These are phyloP conservation scores for Tolypocladium tundrense DNA, from an alignment of 2,329 filamentous ascomycete species.

Conservation along the genomic window DNA sequence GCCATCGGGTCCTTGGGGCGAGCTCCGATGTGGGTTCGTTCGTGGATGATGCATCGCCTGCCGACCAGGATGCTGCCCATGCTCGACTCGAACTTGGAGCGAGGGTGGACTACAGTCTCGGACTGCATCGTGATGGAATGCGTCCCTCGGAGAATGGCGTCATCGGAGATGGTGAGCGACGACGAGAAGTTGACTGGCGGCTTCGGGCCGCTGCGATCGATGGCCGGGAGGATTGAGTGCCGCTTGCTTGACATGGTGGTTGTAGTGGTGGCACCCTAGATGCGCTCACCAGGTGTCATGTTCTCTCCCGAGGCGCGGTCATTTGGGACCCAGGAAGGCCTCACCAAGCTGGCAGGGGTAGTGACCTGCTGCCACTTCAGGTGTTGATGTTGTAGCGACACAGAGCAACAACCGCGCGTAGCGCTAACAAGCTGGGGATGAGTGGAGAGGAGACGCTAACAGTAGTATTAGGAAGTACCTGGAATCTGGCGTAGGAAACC, in stretches of 20 bases:
- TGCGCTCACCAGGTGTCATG: background rate
- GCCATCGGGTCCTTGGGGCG: slow-evolving; percentile 14
- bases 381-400: too few species aligned
- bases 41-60: slow-evolving; percentile 71
- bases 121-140: slow-evolving; percentile 70
- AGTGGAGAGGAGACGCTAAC: background rate
- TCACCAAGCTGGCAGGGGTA: background rate
- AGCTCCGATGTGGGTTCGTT: slow-evolving; percentile 50
- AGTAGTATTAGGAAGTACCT: background rate
- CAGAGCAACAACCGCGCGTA: background rate
- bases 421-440: background rate
- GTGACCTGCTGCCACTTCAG: background rate
- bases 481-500: too few species aligned
- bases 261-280: background rate
- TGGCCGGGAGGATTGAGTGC: slow-evolving; percentile 44
- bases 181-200: slow-evolving; percentile 53
- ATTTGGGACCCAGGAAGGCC: background rate
- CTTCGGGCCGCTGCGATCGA: slow-evolving; percentile 43
- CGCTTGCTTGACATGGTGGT: slow-evolving; percentile 35
- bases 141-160: slow-evolving; percentile 55
- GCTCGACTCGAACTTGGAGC: slow-evolving; percentile 66
- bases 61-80: slow-evolving; percentile 73
- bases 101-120: slow-evolving; percentile 77
- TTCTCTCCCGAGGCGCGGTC: background rate
- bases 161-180: slow-evolving; percentile 50